Evolutionary conservation across 2,329 filamentous ascomycete genomes (phyloP).

Genomic region (Tolypocladium paradoxum): DNA sequence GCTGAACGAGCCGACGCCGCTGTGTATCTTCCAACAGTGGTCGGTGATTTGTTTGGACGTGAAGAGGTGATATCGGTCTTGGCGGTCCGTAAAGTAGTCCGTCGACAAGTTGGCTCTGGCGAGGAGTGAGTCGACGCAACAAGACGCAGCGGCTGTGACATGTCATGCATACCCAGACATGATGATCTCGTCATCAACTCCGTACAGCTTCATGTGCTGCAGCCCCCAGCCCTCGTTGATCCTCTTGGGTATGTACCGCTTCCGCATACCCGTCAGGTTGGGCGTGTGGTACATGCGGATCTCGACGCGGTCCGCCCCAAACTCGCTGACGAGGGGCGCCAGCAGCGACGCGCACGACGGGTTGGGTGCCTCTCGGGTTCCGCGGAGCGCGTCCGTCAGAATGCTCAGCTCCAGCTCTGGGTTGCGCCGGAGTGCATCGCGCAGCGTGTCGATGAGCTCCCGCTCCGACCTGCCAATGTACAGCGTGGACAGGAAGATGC

Average conservation of each 20-base stretch:
- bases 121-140: neutral
- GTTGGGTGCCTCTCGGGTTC: constrained; percentile 79
- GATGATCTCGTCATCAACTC: constrained; percentile 89
- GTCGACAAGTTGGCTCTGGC: constrained; percentile 71
- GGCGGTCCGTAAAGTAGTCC: constrained; percentile 93
- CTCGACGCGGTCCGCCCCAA: constrained; percentile 75
- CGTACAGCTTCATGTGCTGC: constrained; percentile 98
- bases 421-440: constrained; percentile 62
- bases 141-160: neutral
- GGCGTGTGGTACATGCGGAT: constrained; percentile 98
- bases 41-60: constrained; percentile 67
- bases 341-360: constrained; percentile 83
- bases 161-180: constrained; percentile 59
- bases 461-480: constrained; percentile 92
- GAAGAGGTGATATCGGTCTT: constrained; percentile 92
- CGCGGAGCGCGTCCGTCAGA: constrained; percentile 80
- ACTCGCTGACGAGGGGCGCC: constrained; percentile 71
- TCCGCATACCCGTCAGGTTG: constrained; percentile 78
- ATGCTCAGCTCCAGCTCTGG: constrained; percentile 74
- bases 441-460: constrained; percentile 74
- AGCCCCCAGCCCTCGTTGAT: constrained; percentile 98
- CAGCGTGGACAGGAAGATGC: constrained; percentile 88
- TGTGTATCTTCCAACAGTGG: constrained; percentile 71
- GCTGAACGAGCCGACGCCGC: constrained; percentile 67
- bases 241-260: constrained; percentile 71